phyloP scores from a whole-genome alignment of 1,284 basidiomycete species.

The Ceratobasidium sp. region DNA sequence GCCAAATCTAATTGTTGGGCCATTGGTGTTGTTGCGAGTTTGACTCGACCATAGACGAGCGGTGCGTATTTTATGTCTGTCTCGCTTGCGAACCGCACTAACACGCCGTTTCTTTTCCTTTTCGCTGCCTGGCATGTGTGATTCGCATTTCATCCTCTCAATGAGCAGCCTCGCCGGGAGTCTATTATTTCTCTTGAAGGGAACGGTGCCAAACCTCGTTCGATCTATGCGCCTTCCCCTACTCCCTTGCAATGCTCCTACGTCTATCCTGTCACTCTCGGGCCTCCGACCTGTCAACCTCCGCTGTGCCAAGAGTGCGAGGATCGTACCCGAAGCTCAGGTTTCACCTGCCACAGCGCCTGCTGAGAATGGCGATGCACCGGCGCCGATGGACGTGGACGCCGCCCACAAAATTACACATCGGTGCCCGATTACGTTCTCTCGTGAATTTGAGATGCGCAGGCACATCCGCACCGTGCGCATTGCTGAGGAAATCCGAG shows the following conservation, averaged over 20 bases:
- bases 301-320: conserved; percentile 32
- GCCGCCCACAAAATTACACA: background rate
- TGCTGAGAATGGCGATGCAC: background rate
- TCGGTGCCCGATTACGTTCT: too few relatives aligned
- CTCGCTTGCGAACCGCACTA: too few relatives aligned
- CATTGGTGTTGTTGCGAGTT: too few relatives aligned
- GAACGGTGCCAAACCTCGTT: conserved; percentile 16
- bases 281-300: conserved; percentile 32
- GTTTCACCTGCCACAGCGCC: background rate
- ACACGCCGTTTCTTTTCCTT: too few relatives aligned
- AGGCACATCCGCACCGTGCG: too few relatives aligned
- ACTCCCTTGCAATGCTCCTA: conserved; percentile 37
- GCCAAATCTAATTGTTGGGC: too few relatives aligned
- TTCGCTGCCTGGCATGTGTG: too few relatives aligned
- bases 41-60: too few relatives aligned
- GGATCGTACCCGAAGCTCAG: conserved; percentile 3
- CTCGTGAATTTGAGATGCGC: too few relatives aligned
- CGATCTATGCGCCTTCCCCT: conserved; percentile 32
- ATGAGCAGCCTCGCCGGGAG: conserved; percentile 22
- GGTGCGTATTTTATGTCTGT: too few relatives aligned
- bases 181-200: conserved; percentile 20
- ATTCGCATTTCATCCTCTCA: too few relatives aligned
- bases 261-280: conserved; percentile 30
- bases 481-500: too few relatives aligned
- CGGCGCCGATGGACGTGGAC: conserved; percentile 9